phyloP scores from a whole-genome alignment of 2,329 filamentous ascomycete species.

The Fusarium subglutinans region DNA sequence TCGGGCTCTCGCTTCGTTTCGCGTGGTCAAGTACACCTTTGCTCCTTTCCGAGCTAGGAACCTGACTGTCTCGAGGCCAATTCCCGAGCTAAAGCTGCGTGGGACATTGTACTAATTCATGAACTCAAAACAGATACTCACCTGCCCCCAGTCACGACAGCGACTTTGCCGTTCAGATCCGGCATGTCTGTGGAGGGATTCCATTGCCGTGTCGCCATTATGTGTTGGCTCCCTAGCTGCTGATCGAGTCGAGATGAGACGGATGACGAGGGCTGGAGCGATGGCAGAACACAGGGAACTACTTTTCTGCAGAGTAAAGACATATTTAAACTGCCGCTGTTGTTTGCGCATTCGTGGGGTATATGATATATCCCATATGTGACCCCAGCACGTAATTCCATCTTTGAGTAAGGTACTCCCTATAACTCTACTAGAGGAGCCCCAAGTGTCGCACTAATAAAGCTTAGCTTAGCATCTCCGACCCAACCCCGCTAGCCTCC shows the following conservation, averaged over 20 bases:
- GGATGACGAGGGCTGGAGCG: rapidly evolving
- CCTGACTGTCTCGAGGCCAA: background rate
- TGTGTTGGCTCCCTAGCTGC: rapidly evolving
- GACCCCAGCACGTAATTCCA: background rate
- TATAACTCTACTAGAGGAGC: rapidly evolving
- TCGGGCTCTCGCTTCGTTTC: background rate
- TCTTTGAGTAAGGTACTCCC: too few relatives aligned
- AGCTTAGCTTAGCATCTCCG: background rate
- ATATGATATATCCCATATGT: background rate
- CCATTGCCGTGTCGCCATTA: background rate
- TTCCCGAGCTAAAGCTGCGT: background rate
- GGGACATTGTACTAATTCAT: rapidly evolving
- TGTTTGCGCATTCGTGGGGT: background rate
- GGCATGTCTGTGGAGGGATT: background rate
- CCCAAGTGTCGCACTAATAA: rapidly evolving
- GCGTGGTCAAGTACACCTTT: background rate
- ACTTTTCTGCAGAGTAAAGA: background rate
- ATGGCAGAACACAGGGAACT: rapidly evolving
- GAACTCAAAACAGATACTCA: too few relatives aligned
- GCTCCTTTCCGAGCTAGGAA: background rate
- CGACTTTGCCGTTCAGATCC: background rate
- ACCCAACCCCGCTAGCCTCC: background rate
- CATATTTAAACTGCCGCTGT: background rate
- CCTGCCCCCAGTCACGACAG: background rate
- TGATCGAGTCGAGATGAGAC: background rate